A percentile compares a stretch with the other conserved stretches of the same genome.
Conservation (phyloP, 352 stramenopile genomes). For the Lagenidium sp. region DNA sequence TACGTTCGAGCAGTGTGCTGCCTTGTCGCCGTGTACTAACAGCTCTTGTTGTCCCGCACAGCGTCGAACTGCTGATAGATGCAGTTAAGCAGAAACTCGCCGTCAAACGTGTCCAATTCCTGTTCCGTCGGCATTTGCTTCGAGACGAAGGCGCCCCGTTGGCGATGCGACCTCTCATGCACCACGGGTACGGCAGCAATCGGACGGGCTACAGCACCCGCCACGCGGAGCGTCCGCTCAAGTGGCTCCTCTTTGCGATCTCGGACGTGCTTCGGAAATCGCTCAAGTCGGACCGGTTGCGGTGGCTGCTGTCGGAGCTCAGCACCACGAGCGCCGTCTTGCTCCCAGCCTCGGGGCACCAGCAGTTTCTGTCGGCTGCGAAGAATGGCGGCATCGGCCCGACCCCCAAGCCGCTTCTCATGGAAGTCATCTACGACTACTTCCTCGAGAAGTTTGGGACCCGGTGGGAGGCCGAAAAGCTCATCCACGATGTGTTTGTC, state of each 20-base stretch:
- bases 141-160: conserved; percentile 57
- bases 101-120: conserved; percentile 56
- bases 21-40: not conserved
- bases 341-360: not conserved
- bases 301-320: conserved; percentile 30
- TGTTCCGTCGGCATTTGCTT: conserved; percentile 57
- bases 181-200: conserved; percentile 39
- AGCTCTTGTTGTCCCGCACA: conserved; percentile 1
- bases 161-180: conserved; percentile 65
- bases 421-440: conserved; percentile 74
- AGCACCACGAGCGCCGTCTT: conserved; percentile 31
- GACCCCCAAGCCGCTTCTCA: conserved; percentile 41
- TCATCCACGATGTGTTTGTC: conserved; percentile 77
- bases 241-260: conserved; percentile 55
- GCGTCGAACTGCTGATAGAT: conserved; percentile 56
- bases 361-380: not conserved
- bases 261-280: conserved; percentile 41
- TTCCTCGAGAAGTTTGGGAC: conserved; percentile 63
- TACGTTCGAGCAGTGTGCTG: too few species aligned
- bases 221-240: conserved; percentile 28
- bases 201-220: conserved; percentile 18
- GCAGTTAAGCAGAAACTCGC: conserved; percentile 61
- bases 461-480: conserved; percentile 62
- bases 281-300: conserved; percentile 18
- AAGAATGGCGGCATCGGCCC: conserved; percentile 50